Evolutionary conservation across 2,329 filamentous ascomycete species (phyloP), one percentile per base, ranked within the genome.

Genomic region (Setomelanomma holmii): DNA sequence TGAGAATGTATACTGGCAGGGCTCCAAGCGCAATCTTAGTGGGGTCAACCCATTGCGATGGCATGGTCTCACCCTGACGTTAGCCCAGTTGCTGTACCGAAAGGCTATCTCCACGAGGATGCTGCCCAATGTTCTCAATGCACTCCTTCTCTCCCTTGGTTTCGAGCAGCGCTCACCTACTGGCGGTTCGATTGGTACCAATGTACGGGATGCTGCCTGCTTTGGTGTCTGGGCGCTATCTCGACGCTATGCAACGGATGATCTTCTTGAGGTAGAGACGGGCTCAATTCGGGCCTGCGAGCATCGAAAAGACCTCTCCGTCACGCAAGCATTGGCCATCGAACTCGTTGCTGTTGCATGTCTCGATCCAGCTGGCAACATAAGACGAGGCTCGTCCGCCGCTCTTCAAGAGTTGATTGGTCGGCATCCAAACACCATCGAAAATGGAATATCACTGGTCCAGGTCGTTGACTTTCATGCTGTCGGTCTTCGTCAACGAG

Each of bases 221-320:
- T 99, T 98, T 71, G 95, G 95, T 5, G 88, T 98, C 20, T 99
- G 95, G 95, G 89, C 93, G 1, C 74, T 98, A 6, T 91, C 93
- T 19, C 84, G 95, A 49, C 88, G 93, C 48, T 99, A 98, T 66
- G 87, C 85, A 1, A 96, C 92, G 0, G 69, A 79, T 0, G 93
- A 98, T 72, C 81, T 98, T 5, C 79, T 89, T 10, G 79, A 80
- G 0, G 83, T 96, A 1, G 78, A 84, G 17, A 75, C 67, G 11
- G 60, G 66, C 4, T 73, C 69, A 2, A 72, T 77, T 59, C 78
- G 61, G 75, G 80, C 33, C 68, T 83, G 47, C 64, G 59, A 69
- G 70, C 79, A 49, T 75, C 75, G 50, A 63, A 74, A 20, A 70
- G 78, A 51, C 48, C 59, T 58, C 6, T 66, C 71, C 12, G 83